These are phyloP conservation scores for Rhodotorula babjevae DNA, from an alignment of 768 basidiomycete genomes.

Conservation along the genomic window DNA sequence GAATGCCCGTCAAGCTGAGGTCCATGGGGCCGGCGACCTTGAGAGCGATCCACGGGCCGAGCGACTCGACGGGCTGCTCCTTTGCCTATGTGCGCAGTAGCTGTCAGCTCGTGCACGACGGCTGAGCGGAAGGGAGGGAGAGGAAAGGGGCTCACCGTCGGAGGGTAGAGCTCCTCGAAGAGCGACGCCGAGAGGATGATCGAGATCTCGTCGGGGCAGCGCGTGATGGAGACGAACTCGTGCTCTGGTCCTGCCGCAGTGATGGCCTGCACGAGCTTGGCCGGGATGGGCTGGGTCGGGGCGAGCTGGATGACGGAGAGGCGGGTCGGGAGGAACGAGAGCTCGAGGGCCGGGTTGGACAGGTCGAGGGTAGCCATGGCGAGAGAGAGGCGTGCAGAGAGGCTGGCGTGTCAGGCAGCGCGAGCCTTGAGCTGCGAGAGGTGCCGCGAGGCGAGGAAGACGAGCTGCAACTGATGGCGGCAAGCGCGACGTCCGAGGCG, in stretches of 20 bases:
- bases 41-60: constrained; percentile 8
- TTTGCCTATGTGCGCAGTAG: not conserved
- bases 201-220: constrained; percentile 21
- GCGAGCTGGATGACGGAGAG: constrained; percentile 22
- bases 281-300: not conserved
- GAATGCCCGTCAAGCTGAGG: constrained; percentile 21
- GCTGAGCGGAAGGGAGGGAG: not conserved
- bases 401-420: not conserved
- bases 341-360: constrained; percentile 15
- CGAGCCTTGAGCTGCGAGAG: too few relatives aligned
- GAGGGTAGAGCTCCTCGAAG: not conserved
- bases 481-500: too few relatives aligned
- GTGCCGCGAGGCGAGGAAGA: too few relatives aligned
- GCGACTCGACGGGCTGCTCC: not conserved
- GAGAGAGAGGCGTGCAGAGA: not conserved
- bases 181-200: constrained; percentile 12
- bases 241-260: not conserved
- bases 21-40: constrained; percentile 30
- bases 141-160: constrained; percentile 10
- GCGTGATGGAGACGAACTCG: constrained; percentile 23
- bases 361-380: constrained; percentile 19
- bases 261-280: not conserved
- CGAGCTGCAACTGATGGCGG: too few relatives aligned
- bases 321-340: constrained; percentile 15
- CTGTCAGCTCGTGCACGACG: not conserved